Percentiles rank a stretch among this genome's conserved stretches.
phyloP scores from a whole-genome alignment of 306 rosid genomes.

The Aeschynomene evenia region DNA sequence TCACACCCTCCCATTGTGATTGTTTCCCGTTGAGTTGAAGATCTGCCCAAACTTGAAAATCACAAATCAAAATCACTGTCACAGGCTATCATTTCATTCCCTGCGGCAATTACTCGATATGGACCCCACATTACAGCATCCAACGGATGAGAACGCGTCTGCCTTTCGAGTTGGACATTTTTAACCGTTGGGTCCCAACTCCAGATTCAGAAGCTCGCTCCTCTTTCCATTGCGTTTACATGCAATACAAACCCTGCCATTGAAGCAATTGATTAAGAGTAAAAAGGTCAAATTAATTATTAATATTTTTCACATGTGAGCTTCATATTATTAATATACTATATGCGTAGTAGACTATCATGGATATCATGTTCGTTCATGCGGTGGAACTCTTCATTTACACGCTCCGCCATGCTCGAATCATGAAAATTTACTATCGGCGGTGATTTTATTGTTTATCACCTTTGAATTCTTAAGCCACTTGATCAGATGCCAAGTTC shows the following conservation, averaged over 20 bases:
- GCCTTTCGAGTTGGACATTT: conserved; percentile 3
- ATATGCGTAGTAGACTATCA: neutral
- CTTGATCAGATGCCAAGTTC: neutral
- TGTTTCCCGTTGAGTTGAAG: neutral
- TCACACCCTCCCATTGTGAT: neutral
- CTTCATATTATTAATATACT: neutral
- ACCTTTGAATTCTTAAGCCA: neutral
- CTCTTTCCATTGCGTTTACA: neutral
- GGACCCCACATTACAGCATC: neutral
- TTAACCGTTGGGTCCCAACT: neutral
- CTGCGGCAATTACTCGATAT: neutral
- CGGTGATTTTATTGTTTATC: neutral
- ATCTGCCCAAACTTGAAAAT: neutral
- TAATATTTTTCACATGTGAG: neutral
- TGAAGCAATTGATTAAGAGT: neutral
- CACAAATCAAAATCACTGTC: neutral
- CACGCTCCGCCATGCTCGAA: neutral
- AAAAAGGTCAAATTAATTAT: neutral
- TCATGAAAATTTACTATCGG: neutral
- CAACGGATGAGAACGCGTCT: conserved; percentile 3
- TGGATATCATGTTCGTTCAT: conserved; percentile 4
- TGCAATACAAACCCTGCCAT: conserved; percentile 1
- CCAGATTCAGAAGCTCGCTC: neutral
- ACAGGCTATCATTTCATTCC: neutral
- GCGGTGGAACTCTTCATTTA: conserved; percentile 1